Percentiles rank a stretch among this genome's conserved stretches.
Conservation (phyloP, 805 yeast species). For the Saccharomycopsis guyanensis region DNA sequence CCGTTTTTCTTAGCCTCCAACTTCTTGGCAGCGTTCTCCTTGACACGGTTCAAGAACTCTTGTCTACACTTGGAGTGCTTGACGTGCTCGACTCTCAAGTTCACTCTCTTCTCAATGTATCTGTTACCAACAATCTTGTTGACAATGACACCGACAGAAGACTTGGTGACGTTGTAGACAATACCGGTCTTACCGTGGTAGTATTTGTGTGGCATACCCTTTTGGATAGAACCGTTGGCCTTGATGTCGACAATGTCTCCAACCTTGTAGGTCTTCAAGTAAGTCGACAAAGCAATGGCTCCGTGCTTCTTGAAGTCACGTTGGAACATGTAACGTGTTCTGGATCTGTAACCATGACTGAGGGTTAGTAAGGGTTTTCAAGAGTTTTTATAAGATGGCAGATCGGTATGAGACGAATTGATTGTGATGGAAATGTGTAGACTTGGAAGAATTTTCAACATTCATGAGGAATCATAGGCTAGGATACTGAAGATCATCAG, state of each 20-base stretch:
- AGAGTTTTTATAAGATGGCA: too few relatives aligned
- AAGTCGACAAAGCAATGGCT: conserved; percentile 86
- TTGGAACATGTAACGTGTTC: conserved; percentile 99
- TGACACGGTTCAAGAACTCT: conserved; percentile 98
- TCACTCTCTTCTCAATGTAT: conserved; percentile 97
- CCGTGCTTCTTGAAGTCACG: conserved; percentile 99
- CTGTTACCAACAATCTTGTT: conserved; percentile 99
- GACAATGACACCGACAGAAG: conserved; percentile 95
- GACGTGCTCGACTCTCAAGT: conserved; percentile 97
- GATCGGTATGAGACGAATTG: too few relatives aligned
- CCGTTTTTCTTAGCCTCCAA: conserved; percentile 94
- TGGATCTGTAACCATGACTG: conserved; percentile 99
- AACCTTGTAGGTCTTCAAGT: conserved; percentile 96
- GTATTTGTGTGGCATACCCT: conserved; percentile 99
- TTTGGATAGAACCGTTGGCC: conserved; percentile 98
- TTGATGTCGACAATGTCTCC: conserved; percentile 99
- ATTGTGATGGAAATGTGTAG: too few relatives aligned
- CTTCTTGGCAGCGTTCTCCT: conserved; percentile 89
- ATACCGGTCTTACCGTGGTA: conserved; percentile 99
- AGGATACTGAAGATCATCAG: too few relatives aligned
- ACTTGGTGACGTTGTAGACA: conserved; percentile 96
- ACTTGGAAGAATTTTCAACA: too few relatives aligned
- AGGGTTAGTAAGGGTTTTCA: conserved; percentile 19
- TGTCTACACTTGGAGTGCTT: conserved; percentile 99
- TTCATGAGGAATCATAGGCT: too few relatives aligned